phyloP scores from a whole-genome alignment of 1,284 basidiomycete species.

The Ustilago lituana region DNA sequence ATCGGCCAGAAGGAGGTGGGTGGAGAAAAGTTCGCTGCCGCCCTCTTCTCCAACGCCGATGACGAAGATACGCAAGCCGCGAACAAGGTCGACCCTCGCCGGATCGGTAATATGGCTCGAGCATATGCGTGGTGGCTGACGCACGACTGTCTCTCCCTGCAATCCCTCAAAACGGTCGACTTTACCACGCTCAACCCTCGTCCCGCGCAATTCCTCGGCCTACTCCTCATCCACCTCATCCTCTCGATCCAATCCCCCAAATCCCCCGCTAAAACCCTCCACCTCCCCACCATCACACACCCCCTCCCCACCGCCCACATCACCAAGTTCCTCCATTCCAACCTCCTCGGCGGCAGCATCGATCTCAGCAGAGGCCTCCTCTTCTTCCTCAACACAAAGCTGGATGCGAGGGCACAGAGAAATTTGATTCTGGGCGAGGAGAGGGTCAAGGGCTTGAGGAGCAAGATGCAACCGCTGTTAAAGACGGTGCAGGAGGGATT shows the following conservation, averaged over 20 bases:
- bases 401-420: slow-evolving; percentile 27
- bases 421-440: slow-evolving; percentile 31
- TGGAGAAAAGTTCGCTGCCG: slow-evolving; percentile 77
- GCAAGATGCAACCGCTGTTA: slow-evolving; percentile 12
- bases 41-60: slow-evolving; percentile 69
- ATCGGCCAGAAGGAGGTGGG: slow-evolving; percentile 85
- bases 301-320: slow-evolving; percentile 10
- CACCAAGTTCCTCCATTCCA: slow-evolving; percentile 32
- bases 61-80: slow-evolving; percentile 25
- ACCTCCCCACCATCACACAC: slow-evolving; percentile 17
- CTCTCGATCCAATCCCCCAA: slow-evolving; percentile 45
- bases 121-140: slow-evolving; percentile 87
- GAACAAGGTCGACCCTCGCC: slow-evolving; percentile 46
- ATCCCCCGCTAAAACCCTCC: slow-evolving; percentile 40
- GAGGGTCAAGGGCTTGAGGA: slow-evolving; percentile 3
- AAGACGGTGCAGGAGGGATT: slow-evolving; percentile 20
- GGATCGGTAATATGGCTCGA: slow-evolving; percentile 77
- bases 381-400: slow-evolving; percentile 47
- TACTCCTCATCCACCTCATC: slow-evolving; percentile 51
- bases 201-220: slow-evolving; percentile 48
- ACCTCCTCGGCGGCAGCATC: slow-evolving; percentile 40
- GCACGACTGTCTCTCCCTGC: slow-evolving; percentile 76
- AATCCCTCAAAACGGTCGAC: slow-evolving; percentile 72
- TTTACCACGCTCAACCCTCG: slow-evolving; percentile 47
- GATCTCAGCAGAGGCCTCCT: slow-evolving; percentile 52